phyloP scores from a whole-genome alignment of 306 rosid species.

The Canavalia gladiata region DNA sequence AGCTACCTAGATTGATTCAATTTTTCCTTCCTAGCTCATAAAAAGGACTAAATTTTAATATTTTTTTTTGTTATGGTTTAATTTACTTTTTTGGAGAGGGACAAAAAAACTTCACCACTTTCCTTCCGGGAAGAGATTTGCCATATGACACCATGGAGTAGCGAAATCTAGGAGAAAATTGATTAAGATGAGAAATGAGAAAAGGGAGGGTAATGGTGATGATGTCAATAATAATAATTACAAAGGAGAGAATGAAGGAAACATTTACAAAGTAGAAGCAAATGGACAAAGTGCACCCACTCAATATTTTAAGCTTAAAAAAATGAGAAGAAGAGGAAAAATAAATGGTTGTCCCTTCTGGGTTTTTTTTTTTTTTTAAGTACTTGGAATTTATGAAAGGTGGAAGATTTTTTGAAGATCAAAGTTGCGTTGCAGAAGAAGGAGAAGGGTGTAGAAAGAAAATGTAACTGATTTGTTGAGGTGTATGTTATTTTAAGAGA shows the following conservation, averaged over 20 bases:
- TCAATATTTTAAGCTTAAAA: not conserved
- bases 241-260: not conserved
- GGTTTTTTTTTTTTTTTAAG: not conserved
- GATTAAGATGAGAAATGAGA: not conserved
- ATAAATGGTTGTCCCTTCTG: not conserved
- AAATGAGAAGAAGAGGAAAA: not conserved
- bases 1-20: not conserved
- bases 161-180: not conserved
- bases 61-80: not conserved
- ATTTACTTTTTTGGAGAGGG: not conserved
- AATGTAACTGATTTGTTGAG: conserved; percentile 29
- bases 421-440: not conserved
- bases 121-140: conserved; percentile 44
- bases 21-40: not conserved
- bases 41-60: not conserved
- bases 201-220: not conserved
- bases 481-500: not conserved
- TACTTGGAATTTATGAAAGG: conserved; percentile 31
- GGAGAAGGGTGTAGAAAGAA: not conserved
- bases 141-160: not conserved
- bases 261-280: not conserved
- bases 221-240: not conserved
- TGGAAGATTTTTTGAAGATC: conserved; percentile 11
- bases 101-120: not conserved
- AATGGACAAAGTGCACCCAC: conserved; percentile 33